These are phyloP conservation scores for Calamus simplicifolius DNA, from an alignment of 176 grass and related monocot species.

Conservation along the genomic window DNA sequence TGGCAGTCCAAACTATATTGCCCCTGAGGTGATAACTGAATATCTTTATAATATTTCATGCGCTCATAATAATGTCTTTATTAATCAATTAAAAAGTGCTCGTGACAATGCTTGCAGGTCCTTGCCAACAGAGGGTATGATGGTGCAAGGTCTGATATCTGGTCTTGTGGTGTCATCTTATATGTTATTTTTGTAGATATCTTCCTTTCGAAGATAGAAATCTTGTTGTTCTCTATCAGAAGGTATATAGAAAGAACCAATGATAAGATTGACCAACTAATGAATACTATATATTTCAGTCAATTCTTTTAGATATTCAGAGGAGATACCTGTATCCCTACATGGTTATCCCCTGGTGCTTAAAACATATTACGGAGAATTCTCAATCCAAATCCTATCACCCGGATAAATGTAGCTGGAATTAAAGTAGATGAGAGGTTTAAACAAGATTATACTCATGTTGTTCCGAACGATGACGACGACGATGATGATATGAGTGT, in stretches of 20 bases:
- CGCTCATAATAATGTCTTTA: neutral
- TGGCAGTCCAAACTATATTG: no score
- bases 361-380: slow-evolving; percentile 67
- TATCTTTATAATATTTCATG: no score
- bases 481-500: slow-evolving; percentile 34
- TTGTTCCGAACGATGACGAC: slow-evolving; percentile 47
- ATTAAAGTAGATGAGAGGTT: slow-evolving; percentile 82
- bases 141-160: slow-evolving; percentile 73
- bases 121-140: slow-evolving; percentile 89
- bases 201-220: slow-evolving; percentile 88
- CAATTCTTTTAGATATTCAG: slow-evolving; percentile 47
- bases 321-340: no score
- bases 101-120: slow-evolving; percentile 46
- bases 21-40: no score
- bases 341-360: no score
- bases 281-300: no score
- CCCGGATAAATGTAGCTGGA: slow-evolving; percentile 53
- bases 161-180: slow-evolving; percentile 90
- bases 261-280: no score
- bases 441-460: slow-evolving; percentile 58
- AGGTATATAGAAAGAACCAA: slow-evolving; percentile 34
- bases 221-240: slow-evolving; percentile 41
- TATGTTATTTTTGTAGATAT: slow-evolving; percentile 82
- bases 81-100: slow-evolving; percentile 4
- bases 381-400: slow-evolving; percentile 65